phyloP scores from a whole-genome alignment of 2,329 filamentous ascomycete species.

The Neofusicoccum sp. region DNA sequence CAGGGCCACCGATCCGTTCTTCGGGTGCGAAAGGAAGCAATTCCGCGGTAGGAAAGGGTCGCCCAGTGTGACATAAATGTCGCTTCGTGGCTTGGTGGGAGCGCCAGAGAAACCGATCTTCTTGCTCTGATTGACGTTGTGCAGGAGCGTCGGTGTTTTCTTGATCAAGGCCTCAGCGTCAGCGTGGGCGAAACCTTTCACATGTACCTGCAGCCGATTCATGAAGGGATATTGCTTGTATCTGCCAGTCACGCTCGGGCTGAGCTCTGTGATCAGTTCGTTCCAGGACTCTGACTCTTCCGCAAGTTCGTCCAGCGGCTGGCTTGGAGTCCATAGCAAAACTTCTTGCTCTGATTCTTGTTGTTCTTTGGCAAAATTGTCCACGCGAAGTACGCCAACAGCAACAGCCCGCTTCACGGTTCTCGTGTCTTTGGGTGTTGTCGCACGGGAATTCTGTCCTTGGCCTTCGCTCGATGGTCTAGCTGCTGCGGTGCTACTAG shows the following conservation, averaged over 20 bases:
- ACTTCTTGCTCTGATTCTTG: slow-evolving; percentile 74
- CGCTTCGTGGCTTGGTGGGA: slow-evolving; percentile 81
- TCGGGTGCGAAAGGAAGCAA: slow-evolving; percentile 63
- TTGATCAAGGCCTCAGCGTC: slow-evolving; percentile 81
- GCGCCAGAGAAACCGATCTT: slow-evolving; percentile 94
- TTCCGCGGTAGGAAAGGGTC: slow-evolving; percentile 73
- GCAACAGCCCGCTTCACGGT: slow-evolving; percentile 68
- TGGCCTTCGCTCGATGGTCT: slow-evolving; percentile 11
- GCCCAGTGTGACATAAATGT: slow-evolving; percentile 88
- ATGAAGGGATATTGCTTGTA: slow-evolving; percentile 72
- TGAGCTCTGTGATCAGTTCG: slow-evolving; percentile 68
- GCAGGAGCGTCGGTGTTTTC: slow-evolving; percentile 81
- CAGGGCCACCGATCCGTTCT: slow-evolving; percentile 76
- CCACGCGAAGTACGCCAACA: slow-evolving; percentile 74
- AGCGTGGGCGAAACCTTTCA: slow-evolving; percentile 72
- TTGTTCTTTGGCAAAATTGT: slow-evolving; percentile 67
- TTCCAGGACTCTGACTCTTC: slow-evolving; percentile 67
- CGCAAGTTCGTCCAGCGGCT: slow-evolving; percentile 29
- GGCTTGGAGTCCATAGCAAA: slow-evolving; percentile 69
- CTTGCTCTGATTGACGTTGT: slow-evolving; percentile 74
- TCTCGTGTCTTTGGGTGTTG: slow-evolving; percentile 40
- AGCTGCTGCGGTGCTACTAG: background rate
- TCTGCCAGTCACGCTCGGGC: slow-evolving; percentile 68
- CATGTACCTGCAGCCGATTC: slow-evolving; percentile 74
- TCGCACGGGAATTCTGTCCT: slow-evolving; percentile 23